These are phyloP conservation scores for Anethum foeniculum DNA, from an alignment of 140 eudicot genomes.

Conservation along the genomic window DNA sequence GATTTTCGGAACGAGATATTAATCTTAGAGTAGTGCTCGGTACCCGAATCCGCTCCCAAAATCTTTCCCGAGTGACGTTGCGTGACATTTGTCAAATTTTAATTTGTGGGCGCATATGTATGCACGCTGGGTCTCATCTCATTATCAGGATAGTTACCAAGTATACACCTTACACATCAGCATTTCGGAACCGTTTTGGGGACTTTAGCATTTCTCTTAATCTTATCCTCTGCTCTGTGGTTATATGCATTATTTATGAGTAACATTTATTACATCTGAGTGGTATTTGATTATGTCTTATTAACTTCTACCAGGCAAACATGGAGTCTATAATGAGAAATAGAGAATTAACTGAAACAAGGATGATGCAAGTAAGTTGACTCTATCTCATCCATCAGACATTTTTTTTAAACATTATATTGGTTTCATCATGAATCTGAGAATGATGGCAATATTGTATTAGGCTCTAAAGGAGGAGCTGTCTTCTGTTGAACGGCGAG, in stretches of 20 bases:
- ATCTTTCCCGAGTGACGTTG: too few relatives aligned
- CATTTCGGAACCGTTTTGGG: too few relatives aligned
- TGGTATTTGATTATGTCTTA: conserved; percentile 1
- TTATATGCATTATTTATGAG: conserved; percentile 12
- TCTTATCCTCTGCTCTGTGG: background rate
- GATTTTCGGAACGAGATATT: background rate
- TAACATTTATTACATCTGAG: conserved; percentile 6
- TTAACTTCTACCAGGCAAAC: conserved; percentile 55
- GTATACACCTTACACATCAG: too few relatives aligned
- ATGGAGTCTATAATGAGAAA: conserved; percentile 89
- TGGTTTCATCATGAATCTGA: conserved; percentile 4
- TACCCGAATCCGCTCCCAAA: too few relatives aligned
- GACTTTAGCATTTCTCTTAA: too few relatives aligned
- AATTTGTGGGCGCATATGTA: too few relatives aligned
- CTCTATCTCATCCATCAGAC: conserved; percentile 6
- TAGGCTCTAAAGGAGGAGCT: conserved; percentile 96
- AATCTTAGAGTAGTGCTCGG: too few relatives aligned
- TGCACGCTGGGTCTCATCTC: too few relatives aligned
- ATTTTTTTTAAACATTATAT: background rate
- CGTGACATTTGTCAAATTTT: too few relatives aligned
- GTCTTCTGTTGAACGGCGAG: conserved; percentile 80
- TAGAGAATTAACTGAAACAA: conserved; percentile 91
- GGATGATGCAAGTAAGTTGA: conserved; percentile 97
- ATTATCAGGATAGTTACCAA: too few relatives aligned
- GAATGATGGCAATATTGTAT: conserved; percentile 11